A percentile compares a stretch with the other conserved stretches of the same genome.
These are phyloP conservation scores for Fusarium kyushuense DNA, from an alignment of 2,329 filamentous ascomycete species.

Conservation along the genomic window DNA sequence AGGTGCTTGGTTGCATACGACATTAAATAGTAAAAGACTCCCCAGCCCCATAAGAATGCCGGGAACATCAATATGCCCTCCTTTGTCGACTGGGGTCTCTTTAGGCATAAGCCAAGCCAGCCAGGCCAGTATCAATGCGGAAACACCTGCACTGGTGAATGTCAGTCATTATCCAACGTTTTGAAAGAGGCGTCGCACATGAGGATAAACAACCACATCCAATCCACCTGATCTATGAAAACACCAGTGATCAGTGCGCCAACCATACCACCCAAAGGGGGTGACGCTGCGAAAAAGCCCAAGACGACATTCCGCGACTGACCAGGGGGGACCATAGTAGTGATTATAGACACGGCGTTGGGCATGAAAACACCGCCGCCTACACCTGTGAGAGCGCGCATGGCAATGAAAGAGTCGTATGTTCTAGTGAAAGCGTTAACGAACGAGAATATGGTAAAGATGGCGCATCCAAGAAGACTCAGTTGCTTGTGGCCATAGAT, in stretches of 20 bases:
- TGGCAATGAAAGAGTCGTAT: slow-evolving; percentile 57
- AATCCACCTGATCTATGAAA: background rate
- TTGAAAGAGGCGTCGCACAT: background rate
- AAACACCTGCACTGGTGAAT: background rate
- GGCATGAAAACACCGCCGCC: slow-evolving; percentile 65
- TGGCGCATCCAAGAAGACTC: slow-evolving; percentile 55
- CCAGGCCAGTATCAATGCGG: slow-evolving; percentile 10
- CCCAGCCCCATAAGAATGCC: slow-evolving; percentile 50
- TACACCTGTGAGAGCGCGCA: slow-evolving; percentile 60
- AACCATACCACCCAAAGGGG: slow-evolving; percentile 55
- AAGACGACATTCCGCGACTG: slow-evolving; percentile 43
- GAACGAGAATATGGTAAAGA: slow-evolving; percentile 59
- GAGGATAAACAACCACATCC: slow-evolving; percentile 24
- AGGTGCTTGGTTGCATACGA: slow-evolving; percentile 64
- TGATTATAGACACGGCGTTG: slow-evolving; percentile 64
- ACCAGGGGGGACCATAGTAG: slow-evolving; percentile 61
- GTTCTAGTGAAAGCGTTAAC: slow-evolving; percentile 58
- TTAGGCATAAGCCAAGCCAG: slow-evolving; percentile 20
- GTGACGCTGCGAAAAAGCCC: slow-evolving; percentile 35
- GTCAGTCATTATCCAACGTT: background rate
- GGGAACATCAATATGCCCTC: slow-evolving; percentile 44
- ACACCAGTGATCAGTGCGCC: background rate
- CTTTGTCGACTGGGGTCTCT: slow-evolving; percentile 43
- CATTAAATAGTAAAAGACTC: slow-evolving; percentile 60
- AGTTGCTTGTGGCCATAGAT: slow-evolving; percentile 65